A percentile compares a stretch with the other conserved stretches of the same genome.
Conservation (phyloP, 2,329 filamentous ascomycete genomes). For the Botrytis paeoniae region DNA sequence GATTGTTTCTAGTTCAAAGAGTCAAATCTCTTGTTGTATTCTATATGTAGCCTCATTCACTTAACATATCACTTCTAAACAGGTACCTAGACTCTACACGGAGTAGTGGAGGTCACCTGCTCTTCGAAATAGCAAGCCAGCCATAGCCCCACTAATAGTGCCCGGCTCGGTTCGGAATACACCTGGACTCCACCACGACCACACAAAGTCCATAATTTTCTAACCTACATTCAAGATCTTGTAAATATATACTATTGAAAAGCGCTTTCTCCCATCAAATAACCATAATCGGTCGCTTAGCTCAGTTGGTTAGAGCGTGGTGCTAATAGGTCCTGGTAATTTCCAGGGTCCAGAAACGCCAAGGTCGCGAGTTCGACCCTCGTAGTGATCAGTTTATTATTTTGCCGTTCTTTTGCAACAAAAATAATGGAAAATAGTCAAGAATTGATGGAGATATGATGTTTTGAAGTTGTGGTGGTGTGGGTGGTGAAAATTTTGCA, state of each 20-base stretch:
- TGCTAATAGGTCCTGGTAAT: neutral
- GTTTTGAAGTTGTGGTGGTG: neutral
- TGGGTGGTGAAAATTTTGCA: neutral
- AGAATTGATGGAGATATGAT: neutral
- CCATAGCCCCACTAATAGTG: neutral
- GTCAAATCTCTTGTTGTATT: neutral
- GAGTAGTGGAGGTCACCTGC: neutral
- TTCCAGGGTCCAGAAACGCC: fast-evolving
- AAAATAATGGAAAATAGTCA: neutral
- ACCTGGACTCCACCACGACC: neutral
- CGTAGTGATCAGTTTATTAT: neutral
- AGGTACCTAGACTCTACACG: neutral
- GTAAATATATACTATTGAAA: fast-evolving
- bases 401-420: too few relatives aligned
- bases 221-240: too few relatives aligned
- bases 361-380: slow-evolving; percentile 11
- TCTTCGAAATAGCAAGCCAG: neutral
- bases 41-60: neutral
- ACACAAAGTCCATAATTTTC: too few relatives aligned
- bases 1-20: neutral
- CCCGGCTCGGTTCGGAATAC: neutral
- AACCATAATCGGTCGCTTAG: slow-evolving; percentile 1
- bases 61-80: neutral
- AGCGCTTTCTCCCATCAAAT: fast-evolving
- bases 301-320: slow-evolving; percentile 17